These are phyloP conservation scores for Centaurea solstitialis DNA, from an alignment of 129 eudicot genomes.

Conservation along the genomic window DNA sequence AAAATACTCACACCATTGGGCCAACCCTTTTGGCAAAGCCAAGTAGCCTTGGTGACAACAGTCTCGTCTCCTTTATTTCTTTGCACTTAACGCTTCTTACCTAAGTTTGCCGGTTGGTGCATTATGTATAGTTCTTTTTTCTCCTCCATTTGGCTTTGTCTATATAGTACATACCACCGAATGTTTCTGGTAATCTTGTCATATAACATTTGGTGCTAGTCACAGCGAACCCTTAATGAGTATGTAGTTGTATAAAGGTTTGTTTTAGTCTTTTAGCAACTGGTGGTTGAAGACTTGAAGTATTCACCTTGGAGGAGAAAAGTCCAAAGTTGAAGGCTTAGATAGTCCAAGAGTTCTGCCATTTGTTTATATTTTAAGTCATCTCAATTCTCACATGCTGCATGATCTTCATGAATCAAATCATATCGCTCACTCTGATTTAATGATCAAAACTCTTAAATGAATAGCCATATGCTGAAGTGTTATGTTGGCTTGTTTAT, in stretches of 20 bases:
- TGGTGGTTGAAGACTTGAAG: neutral
- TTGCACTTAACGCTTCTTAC: neutral
- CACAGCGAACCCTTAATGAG: neutral
- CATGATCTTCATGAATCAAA: neutral
- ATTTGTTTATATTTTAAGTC: neutral
- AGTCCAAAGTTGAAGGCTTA: neutral
- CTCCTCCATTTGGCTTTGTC: neutral
- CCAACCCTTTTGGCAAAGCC: neutral
- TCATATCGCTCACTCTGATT: neutral
- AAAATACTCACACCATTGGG: neutral
- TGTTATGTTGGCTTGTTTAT: constrained; percentile 6
- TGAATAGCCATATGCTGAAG: constrained; percentile 2
- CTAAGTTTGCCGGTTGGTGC: neutral
- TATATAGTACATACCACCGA: neutral
- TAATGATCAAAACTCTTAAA: neutral
- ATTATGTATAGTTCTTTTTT: neutral
- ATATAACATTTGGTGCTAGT: neutral
- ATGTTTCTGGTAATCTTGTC: neutral
- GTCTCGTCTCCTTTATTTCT: neutral
- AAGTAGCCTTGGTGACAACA: neutral
- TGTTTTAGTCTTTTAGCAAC: neutral
- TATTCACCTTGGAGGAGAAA: neutral
- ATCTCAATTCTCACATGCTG: neutral
- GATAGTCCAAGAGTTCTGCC: neutral
- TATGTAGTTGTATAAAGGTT: neutral